Conservation (phyloP, 2,329 filamentous ascomycete genomes). For the Apiospora aurea region DNA sequence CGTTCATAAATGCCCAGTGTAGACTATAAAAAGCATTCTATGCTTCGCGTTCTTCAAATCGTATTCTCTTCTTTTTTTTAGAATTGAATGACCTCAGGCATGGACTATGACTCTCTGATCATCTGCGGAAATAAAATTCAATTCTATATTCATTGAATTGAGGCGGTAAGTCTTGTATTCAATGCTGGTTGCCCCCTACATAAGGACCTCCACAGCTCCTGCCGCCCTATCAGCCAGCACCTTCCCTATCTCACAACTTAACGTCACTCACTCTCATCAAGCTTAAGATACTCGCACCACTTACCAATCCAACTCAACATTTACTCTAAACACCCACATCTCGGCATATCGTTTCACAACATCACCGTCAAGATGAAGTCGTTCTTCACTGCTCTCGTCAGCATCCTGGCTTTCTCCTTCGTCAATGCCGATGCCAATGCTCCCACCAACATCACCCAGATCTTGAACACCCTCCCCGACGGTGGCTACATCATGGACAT, state of each 20-base stretch:
- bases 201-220: neutral
- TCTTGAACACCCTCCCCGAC: neutral
- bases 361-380: neutral
- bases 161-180: neutral
- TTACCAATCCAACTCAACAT: neutral
- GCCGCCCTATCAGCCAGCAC: neutral
- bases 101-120: too few relatives aligned
- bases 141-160: neutral
- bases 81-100: too few relatives aligned
- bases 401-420: neutral
- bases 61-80: too few relatives aligned
- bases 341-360: neutral
- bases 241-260: neutral
- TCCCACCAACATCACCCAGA: neutral
- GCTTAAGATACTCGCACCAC: neutral
- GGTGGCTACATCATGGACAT: constrained; percentile 12
- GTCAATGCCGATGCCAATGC: neutral
- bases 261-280: neutral
- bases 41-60: too few relatives aligned
- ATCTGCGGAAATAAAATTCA: too few relatives aligned
- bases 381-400: neutral
- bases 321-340: neutral
- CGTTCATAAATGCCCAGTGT: too few relatives aligned
- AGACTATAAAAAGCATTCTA: too few relatives aligned
- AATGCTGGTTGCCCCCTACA: neutral